A percentile compares a stretch with the other conserved stretches of the same genome.
phyloP scores from a whole-genome alignment of 2,329 filamentous ascomycete genomes.

The Dactylellina drechsleri region DNA sequence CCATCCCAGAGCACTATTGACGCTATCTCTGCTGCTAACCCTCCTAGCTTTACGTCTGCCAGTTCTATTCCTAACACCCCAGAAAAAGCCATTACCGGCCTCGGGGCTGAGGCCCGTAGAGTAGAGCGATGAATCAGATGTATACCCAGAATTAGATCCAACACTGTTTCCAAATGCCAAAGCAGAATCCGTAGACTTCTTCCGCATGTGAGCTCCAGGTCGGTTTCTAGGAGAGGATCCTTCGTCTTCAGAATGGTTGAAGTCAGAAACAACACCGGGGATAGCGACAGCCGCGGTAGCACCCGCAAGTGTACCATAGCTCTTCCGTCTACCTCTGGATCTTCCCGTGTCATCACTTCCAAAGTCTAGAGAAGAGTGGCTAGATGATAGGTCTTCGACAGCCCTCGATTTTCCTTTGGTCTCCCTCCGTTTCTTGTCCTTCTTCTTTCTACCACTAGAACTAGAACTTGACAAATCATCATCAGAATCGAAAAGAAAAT shows the following conservation, averaged over 20 bases:
- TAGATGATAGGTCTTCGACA: conserved; percentile 38
- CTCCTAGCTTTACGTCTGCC: conserved; percentile 38
- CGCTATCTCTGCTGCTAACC: conserved; percentile 49
- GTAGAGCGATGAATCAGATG: conserved; percentile 53
- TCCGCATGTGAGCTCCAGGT: conserved; percentile 42
- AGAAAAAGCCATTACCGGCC: conserved; percentile 47
- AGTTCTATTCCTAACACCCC: conserved; percentile 32
- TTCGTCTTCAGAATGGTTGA: conserved; percentile 52
- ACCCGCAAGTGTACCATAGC: conserved; percentile 16
- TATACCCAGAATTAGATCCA: conserved; percentile 42
- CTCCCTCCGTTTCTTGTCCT: conserved; percentile 18
- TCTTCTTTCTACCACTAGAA: conserved; percentile 22
- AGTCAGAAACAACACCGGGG: conserved; percentile 38
- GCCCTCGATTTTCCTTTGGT: conserved; percentile 14
- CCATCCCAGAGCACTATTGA: conserved; percentile 47
- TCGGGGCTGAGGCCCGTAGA: conserved; percentile 33
- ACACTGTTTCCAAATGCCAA: conserved; percentile 42
- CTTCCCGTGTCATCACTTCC: conserved; percentile 13
- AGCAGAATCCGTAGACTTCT: conserved; percentile 49
- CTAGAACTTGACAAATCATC: conserved; percentile 10
- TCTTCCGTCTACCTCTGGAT: conserved; percentile 11
- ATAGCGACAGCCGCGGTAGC: conserved; percentile 39
- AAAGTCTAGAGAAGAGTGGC: conserved; percentile 47
- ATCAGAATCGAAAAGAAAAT: conserved; percentile 35
- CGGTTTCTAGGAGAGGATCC: conserved; percentile 40